phyloP scores from a whole-genome alignment of 768 basidiomycete species.

The Russula virescens region DNA sequence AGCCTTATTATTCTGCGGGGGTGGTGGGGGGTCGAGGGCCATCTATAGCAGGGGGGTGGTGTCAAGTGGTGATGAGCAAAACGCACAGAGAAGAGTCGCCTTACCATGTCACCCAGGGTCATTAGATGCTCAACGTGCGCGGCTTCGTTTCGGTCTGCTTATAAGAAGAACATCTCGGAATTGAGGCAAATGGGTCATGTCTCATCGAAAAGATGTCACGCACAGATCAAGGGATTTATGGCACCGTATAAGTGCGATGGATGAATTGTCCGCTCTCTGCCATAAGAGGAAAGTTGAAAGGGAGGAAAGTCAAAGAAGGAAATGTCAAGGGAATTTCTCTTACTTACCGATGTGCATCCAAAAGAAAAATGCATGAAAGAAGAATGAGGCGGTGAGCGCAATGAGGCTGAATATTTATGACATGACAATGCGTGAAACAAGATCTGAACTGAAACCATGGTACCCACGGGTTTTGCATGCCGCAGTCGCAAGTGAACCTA shows the following conservation, averaged over 20 bases:
- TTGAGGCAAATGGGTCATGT: conserved; percentile 23
- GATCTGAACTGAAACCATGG: conserved; percentile 24
- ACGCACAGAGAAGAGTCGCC: not conserved
- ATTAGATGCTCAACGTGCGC: conserved; percentile 13
- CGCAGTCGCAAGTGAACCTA: conserved; percentile 16
- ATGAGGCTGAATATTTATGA: conserved; percentile 26
- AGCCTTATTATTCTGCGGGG: conserved; percentile 22
- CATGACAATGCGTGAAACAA: conserved; percentile 24
- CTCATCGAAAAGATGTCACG: conserved; percentile 24
- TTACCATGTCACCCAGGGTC: conserved; percentile 20
- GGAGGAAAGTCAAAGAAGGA: conserved; percentile 24
- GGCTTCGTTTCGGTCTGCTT: conserved; percentile 21
- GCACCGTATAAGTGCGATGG: conserved; percentile 24
- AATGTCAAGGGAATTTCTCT: conserved; percentile 26
- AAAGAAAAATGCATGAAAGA: conserved; percentile 20
- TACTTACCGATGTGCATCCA: conserved; percentile 24
- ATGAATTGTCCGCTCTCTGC: conserved; percentile 23
- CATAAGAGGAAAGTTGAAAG: conserved; percentile 27
- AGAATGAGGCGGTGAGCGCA: conserved; percentile 22
- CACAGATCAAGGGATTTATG: conserved; percentile 26
- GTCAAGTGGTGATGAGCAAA: not conserved
- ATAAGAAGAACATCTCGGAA: conserved; percentile 22
- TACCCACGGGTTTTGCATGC: conserved; percentile 21
- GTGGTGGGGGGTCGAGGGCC: conserved; percentile 26
- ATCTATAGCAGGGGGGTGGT: conserved; percentile 14